phyloP scores from a whole-genome alignment of 768 basidiomycete species.

The Leccinum fibrillosum region DNA sequence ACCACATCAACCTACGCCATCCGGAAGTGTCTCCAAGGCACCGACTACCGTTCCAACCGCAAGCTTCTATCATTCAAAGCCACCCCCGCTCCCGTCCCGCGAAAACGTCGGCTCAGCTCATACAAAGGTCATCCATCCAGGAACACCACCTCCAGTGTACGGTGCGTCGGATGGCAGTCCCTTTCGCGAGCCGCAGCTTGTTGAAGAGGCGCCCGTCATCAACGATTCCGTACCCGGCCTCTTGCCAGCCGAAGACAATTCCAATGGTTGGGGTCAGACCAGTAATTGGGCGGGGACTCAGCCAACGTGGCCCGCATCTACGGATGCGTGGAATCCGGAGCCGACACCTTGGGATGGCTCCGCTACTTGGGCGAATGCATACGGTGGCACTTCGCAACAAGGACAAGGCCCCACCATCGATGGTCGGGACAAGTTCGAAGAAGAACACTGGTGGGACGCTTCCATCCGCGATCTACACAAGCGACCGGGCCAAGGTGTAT shows the following conservation, averaged over 20 bases:
- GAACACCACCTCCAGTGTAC: slow-evolving; percentile 29
- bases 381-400: slow-evolving; percentile 21
- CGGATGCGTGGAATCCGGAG: slow-evolving; percentile 21
- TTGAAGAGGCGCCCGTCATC: slow-evolving; percentile 39
- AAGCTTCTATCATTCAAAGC: slow-evolving; percentile 30
- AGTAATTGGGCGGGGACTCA: slow-evolving; percentile 17
- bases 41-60: slow-evolving; percentile 26
- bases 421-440: slow-evolving; percentile 59
- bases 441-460: slow-evolving; percentile 67
- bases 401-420: slow-evolving; percentile 48
- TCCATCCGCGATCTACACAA: slow-evolving; percentile 39
- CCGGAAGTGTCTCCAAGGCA: slow-evolving; percentile 30
- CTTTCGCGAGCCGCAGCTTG: slow-evolving; percentile 57
- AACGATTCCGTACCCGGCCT: slow-evolving; percentile 36
- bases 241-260: slow-evolving; percentile 35
- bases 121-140: slow-evolving; percentile 33
- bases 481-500: slow-evolving; percentile 69
- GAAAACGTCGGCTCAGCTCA: slow-evolving; percentile 35
- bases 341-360: slow-evolving; percentile 25
- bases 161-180: slow-evolving; percentile 18
- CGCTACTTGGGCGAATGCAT: slow-evolving; percentile 22
- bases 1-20: slow-evolving; percentile 44
- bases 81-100: slow-evolving; percentile 36
- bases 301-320: slow-evolving; percentile 10
- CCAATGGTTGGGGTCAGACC: slow-evolving; percentile 17